These are phyloP conservation scores for Hortaea sp. DNA, from an alignment of 2,329 filamentous ascomycete genomes.

Conservation along the genomic window DNA sequence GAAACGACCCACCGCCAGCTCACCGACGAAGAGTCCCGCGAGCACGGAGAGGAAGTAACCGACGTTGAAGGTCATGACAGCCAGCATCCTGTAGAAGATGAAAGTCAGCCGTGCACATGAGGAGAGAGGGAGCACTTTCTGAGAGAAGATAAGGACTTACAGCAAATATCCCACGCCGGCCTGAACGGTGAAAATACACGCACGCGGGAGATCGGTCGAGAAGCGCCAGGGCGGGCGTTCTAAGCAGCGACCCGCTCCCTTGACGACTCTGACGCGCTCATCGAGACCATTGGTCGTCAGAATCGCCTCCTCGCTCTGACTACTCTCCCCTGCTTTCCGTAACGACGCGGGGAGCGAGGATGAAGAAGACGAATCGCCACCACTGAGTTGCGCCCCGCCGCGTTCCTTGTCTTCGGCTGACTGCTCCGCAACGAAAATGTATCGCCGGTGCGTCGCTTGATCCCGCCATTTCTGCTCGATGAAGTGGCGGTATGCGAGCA, in stretches of 20 bases:
- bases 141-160: slow-evolving; percentile 45
- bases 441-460: slow-evolving; percentile 62
- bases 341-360: background rate
- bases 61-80: slow-evolving; percentile 81
- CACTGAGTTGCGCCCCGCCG: slow-evolving; percentile 1
- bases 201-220: slow-evolving; percentile 66
- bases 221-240: slow-evolving; percentile 65
- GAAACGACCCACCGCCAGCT: slow-evolving; percentile 68
- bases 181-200: slow-evolving; percentile 59
- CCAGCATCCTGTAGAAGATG: slow-evolving; percentile 60
- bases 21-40: slow-evolving; percentile 72
- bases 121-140: no score
- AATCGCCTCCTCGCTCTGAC: slow-evolving; percentile 54
- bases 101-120: no score
- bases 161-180: slow-evolving; percentile 75
- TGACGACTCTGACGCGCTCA: slow-evolving; percentile 66
- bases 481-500: slow-evolving; percentile 58
- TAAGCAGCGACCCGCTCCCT: slow-evolving; percentile 37
- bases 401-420: slow-evolving; percentile 38
- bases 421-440: slow-evolving; percentile 60
- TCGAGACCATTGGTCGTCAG: slow-evolving; percentile 67
- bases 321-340: slow-evolving; percentile 11
- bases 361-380: background rate
- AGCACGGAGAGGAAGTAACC: slow-evolving; percentile 78
- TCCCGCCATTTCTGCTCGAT: slow-evolving; percentile 61